Evolutionary conservation across 2,329 filamentous ascomycete genomes (phyloP), one percentile per base, ranked within the genome.

Genomic region (Dendrostoma leiphaemia): DNA sequence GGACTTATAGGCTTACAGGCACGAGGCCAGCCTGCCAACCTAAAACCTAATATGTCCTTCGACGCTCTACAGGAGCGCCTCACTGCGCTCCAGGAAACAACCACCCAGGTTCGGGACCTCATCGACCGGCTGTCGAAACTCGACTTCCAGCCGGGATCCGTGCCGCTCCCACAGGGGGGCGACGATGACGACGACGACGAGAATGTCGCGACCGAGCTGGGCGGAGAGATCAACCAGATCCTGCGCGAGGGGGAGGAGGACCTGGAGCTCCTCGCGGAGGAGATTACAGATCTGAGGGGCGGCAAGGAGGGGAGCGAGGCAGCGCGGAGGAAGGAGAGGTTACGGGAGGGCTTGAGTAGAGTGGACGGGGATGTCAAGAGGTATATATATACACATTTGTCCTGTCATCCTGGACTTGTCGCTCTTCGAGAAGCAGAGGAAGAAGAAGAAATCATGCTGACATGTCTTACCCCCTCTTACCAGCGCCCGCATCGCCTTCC

Each of bases 191-290:
- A 74, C 48, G 74, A 77, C 19, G 80, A 81, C 47, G 74, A 74
- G 56, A 78, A 79, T 58, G 76, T 79, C 32, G 83, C 87, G 53
- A 69, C 86, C 19, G 91, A 96, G 71, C 81, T 97, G 31, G 83
- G 84, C 60, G 78, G 83, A 21, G 91, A 97, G 68, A 96, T 97
- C 59, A 85, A 88, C 61, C 85, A 90, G 64, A 81, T 82, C 17
- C 72, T 97, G 57, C 87, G 90, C 62, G 86, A 89, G 54, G 83
- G 89, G 47, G 86, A 95, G 63, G 90, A 95, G 59, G 90, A 96
- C 56, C 81, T 94, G 60, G 92, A 96, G 69, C 71, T 94, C 17
- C 67, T 97, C 31, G 78, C 77, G 45, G 90, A 94, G 66, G 91
- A 96, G 64, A 79, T 90, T 26, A 82, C 88, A 58, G 90, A 90